Conservation (phyloP, 495 filamentous ascomycete species). For the Aspergillus steynii region DNA sequence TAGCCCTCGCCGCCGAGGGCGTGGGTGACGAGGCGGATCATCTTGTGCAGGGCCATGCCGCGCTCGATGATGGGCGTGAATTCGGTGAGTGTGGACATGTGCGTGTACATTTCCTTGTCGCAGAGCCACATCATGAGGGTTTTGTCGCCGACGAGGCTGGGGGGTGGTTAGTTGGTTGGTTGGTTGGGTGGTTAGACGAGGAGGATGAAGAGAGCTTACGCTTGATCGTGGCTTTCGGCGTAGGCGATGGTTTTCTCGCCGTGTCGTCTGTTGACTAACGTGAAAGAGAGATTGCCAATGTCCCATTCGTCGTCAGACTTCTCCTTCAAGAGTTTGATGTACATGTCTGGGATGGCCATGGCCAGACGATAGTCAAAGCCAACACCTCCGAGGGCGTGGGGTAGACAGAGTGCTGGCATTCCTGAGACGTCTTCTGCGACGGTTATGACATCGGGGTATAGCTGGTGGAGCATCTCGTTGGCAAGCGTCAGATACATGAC, state of each 20-base stretch:
- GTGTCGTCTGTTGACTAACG: conserved; percentile 87
- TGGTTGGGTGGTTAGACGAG: background rate
- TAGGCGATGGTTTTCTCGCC: conserved; percentile 99
- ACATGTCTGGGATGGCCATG: conserved; percentile 98
- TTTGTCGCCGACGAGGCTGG: conserved; percentile 94
- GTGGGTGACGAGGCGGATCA: conserved; percentile 94
- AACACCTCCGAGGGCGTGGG: conserved; percentile 81
- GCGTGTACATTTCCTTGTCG: conserved; percentile 94
- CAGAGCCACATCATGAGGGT: conserved; percentile 96
- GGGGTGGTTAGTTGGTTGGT: conserved; percentile 29
- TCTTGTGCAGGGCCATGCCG: conserved; percentile 90
- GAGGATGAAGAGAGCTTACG: conserved; percentile 60
- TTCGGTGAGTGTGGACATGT: conserved; percentile 86
- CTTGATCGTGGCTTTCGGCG: conserved; percentile 96
- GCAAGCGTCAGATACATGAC: conserved; percentile 95
- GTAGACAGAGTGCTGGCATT: conserved; percentile 92
- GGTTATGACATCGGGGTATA: conserved; percentile 85
- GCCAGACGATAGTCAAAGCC: conserved; percentile 97
- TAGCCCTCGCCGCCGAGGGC: conserved; percentile 95
- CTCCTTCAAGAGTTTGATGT: conserved; percentile 98
- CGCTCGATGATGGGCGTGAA: conserved; percentile 89
- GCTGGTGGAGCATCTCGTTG: conserved; percentile 89
- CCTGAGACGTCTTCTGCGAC: conserved; percentile 97
- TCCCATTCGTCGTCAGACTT: conserved; percentile 92
- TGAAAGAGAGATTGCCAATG: conserved; percentile 79